Percentiles rank a stretch among this genome's conserved stretches.
These are phyloP conservation scores for Neurospora sublineolata DNA, from an alignment of 495 filamentous ascomycete genomes.

Conservation along the genomic window DNA sequence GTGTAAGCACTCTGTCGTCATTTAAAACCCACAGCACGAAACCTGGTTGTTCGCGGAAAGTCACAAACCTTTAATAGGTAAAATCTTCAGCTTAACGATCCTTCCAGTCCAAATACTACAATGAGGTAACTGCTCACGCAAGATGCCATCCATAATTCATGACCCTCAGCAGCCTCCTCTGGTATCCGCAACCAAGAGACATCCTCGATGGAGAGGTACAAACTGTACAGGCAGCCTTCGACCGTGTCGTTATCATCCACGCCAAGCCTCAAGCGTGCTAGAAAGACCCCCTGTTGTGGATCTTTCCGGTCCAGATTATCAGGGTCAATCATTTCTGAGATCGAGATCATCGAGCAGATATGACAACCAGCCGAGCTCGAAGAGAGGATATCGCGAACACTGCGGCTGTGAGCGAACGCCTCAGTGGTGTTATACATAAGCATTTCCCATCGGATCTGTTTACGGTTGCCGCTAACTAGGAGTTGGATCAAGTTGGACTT, in stretches of 20 bases:
- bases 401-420: neutral
- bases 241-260: neutral
- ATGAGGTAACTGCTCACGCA: neutral
- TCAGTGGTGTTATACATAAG: neutral
- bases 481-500: neutral
- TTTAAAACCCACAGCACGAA: neutral
- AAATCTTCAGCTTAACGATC: neutral
- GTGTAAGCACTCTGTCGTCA: neutral
- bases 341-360: neutral
- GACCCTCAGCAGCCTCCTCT: neutral
- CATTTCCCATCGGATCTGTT: neutral
- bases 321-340: neutral
- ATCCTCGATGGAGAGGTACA: neutral
- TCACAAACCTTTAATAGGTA: neutral
- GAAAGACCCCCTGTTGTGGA: neutral
- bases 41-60: neutral
- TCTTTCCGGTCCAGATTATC: neutral
- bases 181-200: neutral
- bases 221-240: neutral
- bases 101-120: accelerated
- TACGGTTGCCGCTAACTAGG: neutral
- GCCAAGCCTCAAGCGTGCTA: neutral
- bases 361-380: neutral
- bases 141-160: neutral
- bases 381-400: neutral